Conservation (phyloP, 2,329 filamentous ascomycete genomes). For the Pyrenochaeta sp. region DNA sequence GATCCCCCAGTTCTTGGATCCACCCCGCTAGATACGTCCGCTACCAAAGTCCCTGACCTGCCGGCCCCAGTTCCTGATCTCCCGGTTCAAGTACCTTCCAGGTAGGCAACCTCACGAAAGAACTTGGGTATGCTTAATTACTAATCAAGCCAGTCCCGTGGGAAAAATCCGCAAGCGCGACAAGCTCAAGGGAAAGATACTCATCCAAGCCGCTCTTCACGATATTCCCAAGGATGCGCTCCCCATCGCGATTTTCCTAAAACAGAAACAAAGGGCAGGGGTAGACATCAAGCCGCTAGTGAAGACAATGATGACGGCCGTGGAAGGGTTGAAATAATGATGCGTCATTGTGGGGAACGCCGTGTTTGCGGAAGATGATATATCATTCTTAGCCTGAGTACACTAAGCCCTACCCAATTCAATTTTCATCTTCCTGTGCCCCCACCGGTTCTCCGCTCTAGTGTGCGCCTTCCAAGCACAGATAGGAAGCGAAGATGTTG, state of each 20-base stretch:
- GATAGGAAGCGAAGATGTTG: not conserved
- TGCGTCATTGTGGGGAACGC: too few relatives aligned
- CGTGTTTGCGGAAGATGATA: too few relatives aligned
- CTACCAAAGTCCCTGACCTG: too few relatives aligned
- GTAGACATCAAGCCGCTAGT: constrained; percentile 28
- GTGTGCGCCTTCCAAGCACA: not conserved
- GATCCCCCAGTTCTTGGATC: too few relatives aligned
- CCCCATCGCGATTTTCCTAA: constrained; percentile 21
- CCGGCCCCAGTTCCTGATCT: too few relatives aligned
- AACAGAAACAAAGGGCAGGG: constrained; percentile 32
- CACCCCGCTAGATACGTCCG: too few relatives aligned
- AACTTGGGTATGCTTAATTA: too few relatives aligned
- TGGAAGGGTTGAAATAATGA: too few relatives aligned
- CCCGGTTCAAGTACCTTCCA: too few relatives aligned
- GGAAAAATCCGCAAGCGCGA: constrained; percentile 9
- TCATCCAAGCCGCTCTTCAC: constrained; percentile 2
- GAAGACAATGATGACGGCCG: constrained; percentile 12
- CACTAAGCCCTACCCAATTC: too few relatives aligned
- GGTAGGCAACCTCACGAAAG: too few relatives aligned
- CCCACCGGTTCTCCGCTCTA: not conserved
- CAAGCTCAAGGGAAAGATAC: constrained; percentile 8
- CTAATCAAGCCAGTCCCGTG: not conserved
- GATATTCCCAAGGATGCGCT: not conserved
- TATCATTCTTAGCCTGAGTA: too few relatives aligned
- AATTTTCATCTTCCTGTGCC: not conserved